A percentile compares a stretch with the other conserved stretches of the same genome.
Evolutionary conservation across 2,329 filamentous ascomycete species (phyloP).

Genomic region (Passalora sequoiae): DNA sequence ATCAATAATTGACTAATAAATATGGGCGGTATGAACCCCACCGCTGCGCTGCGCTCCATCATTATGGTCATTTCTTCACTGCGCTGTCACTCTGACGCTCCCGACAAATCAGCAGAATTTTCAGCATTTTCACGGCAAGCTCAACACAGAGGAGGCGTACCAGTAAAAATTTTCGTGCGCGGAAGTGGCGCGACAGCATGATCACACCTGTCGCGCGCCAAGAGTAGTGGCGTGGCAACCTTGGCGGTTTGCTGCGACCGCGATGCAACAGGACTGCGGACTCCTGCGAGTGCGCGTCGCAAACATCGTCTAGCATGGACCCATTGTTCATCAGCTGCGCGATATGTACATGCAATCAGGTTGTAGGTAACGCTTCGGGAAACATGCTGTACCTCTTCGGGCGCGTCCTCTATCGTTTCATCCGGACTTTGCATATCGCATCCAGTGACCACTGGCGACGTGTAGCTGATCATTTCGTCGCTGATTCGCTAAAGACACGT

Average conservation of each 20-base stretch:
- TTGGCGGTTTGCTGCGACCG: not conserved
- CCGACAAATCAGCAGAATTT: not conserved
- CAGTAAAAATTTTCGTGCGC: no score
- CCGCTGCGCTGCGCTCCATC: no score
- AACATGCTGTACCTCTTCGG: not conserved
- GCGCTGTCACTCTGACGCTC: no score
- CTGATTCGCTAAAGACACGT: constrained; percentile 3
- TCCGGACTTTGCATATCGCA: not conserved
- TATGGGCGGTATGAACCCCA: no score
- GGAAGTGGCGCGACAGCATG: not conserved
- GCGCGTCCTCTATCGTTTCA: constrained; percentile 1
- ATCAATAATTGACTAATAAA: no score
- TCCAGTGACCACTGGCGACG: not conserved
- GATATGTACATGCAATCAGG: not conserved
- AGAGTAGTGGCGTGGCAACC: not conserved
- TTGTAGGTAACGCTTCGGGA: not conserved
- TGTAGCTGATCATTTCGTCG: not conserved
- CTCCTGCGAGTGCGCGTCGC: constrained; percentile 1
- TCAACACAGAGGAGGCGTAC: no score
- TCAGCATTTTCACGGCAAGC: no score
- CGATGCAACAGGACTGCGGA: no score
- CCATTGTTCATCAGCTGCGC: constrained; percentile 1
- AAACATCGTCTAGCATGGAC: not conserved
- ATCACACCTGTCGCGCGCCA: not conserved
- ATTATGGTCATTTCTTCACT: no score